A percentile compares a stretch with the other conserved stretches of the same genome.
Evolutionary conservation across 352 stramenopile species (phyloP).

Genomic region (Pythium aristosporum): DNA sequence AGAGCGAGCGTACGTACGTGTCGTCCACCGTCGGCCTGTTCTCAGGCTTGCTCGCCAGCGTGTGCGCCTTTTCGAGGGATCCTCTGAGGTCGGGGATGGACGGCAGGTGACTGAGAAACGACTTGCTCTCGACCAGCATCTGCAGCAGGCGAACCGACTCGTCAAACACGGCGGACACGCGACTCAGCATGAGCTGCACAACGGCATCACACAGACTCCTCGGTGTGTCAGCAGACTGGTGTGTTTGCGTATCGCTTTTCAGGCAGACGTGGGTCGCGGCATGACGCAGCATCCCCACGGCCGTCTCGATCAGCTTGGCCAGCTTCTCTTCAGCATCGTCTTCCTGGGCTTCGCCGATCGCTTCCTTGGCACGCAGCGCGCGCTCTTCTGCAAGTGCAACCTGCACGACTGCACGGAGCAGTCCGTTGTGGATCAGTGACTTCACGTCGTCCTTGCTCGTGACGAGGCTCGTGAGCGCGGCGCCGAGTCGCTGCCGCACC

Average conservation of each 20-base stretch:
- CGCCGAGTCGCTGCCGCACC: constrained; percentile 35
- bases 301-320: constrained; percentile 3
- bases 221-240: background rate
- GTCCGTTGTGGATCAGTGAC: constrained; percentile 26
- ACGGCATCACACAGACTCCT: constrained; percentile 41
- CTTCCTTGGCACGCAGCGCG: background rate
- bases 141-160: constrained; percentile 61
- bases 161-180: constrained; percentile 49
- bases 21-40: constrained; percentile 35
- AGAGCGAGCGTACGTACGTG: constrained; percentile 45
- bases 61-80: constrained; percentile 49
- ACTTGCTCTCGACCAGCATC: constrained; percentile 45
- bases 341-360: background rate
- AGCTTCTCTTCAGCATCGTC: constrained; percentile 16
- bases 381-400: constrained; percentile 33
- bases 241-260: constrained; percentile 1
- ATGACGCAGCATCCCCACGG: constrained; percentile 20
- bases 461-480: constrained; percentile 32
- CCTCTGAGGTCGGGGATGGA: constrained; percentile 52
- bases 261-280: constrained; percentile 29
- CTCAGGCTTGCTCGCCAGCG: constrained; percentile 35
- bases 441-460: constrained; percentile 54
- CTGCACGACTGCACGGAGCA: constrained; percentile 50
- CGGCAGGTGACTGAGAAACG: constrained; percentile 29
- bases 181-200: constrained; percentile 56